A percentile compares a stretch with the other conserved stretches of the same genome.
These are phyloP conservation scores for Annona cherimola DNA, from an alignment of 164 flowering plant genomes.

Conservation along the genomic window DNA sequence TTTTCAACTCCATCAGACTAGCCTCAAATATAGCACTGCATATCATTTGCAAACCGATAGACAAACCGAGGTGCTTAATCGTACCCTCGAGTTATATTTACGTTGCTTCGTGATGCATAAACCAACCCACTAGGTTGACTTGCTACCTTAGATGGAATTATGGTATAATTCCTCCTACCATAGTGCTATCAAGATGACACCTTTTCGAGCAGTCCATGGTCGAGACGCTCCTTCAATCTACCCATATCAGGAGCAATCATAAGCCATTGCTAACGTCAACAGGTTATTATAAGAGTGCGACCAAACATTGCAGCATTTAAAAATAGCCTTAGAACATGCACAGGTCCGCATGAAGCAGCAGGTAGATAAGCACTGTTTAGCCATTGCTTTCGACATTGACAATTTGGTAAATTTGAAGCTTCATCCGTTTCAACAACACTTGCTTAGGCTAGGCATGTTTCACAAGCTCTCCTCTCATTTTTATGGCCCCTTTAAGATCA, in stretches of 20 bases:
- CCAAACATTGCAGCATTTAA: background rate
- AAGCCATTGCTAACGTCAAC: too few relatives aligned
- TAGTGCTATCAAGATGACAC: background rate
- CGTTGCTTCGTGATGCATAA: background rate
- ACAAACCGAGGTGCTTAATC: too few relatives aligned
- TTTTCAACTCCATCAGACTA: background rate
- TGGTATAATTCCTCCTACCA: background rate
- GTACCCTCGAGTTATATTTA: background rate
- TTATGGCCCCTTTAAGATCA: too few relatives aligned
- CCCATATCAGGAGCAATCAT: background rate
- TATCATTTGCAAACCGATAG: background rate
- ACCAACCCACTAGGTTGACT: background rate
- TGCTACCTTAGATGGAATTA: background rate
- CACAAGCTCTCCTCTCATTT: too few relatives aligned
- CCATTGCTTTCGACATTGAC: too few relatives aligned
- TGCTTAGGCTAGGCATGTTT: too few relatives aligned
- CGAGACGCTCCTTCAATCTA: background rate
- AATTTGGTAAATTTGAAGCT: too few relatives aligned
- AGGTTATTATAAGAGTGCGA: background rate
- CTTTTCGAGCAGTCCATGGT: background rate
- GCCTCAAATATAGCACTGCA: background rate
- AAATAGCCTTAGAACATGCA: background rate
- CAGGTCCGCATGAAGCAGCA: background rate
- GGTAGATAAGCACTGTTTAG: background rate
- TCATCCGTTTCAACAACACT: too few relatives aligned